Evolutionary conservation across 2,329 filamentous ascomycete species (phyloP), one percentile per base, ranked within the genome.

Genomic region (Colletotrichum viniferum): DNA sequence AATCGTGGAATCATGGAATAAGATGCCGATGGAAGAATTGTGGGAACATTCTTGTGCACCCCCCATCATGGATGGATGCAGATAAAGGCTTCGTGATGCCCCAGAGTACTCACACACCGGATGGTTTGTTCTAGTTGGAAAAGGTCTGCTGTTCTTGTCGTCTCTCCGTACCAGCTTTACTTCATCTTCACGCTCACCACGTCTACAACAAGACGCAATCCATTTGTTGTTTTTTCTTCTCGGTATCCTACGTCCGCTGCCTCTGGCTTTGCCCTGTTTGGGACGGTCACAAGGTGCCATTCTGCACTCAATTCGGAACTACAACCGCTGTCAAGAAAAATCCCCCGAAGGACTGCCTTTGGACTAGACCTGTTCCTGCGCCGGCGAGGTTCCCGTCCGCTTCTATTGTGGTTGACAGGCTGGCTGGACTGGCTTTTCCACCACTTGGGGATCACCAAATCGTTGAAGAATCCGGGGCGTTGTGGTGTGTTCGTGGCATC

Each of bases 31-130:
- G 66, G 32, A 28, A 21, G 18, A 71, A 61, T 71, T 74, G 68
- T 74, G 73, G 73, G 26, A 32, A 67, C 63, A 24, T 38, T 32
- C 14, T 67, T 21, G 43, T 24, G 43, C 43, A 21, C n/a, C 43
- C 43, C 43, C 32, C 38, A 56, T 12, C 32, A 10, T 67, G 16
- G 24, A 10, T 63, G 9, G 24, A 52, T 52, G 43, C 43, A 52
- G 43, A 77, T 77, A 77, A 77, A 77, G 75, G 34, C 75, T 69
- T 77, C 64, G 64, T 61, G 58, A 76, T 77, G 68, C 75, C 75
- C 73, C 72, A 38, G 30, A 26, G 52, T 21, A 65, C 68, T 55
- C 71, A 26, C 52, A 30, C 67, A 30, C 56, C 21, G 67, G 36
- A 5, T n/a, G 52, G 34, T 18, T 28, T 55, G 28, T 34, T 71